Evolutionary conservation across 139 green algal genomes (phyloP), one percentile per base, ranked within the genome.

Genomic region (Auxenochlorella protothecoides): DNA sequence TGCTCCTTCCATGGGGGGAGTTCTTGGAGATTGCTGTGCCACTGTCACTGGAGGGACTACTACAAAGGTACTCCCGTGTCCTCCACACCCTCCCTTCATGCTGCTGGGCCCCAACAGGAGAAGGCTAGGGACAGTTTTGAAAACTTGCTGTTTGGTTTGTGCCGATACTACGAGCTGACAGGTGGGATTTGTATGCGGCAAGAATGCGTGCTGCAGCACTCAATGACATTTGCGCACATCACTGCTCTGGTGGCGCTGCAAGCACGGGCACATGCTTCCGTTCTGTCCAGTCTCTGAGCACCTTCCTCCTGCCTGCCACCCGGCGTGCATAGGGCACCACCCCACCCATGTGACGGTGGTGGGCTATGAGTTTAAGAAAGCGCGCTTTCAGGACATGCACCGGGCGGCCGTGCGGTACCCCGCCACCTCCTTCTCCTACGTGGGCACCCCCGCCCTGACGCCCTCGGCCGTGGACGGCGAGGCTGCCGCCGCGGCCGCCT

Each of bases 121-220:
- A 83, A 90, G 56, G 89, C 91, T 3, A 83, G 92, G 3, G 92
- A 97, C 84, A 91, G 80, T 63, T 92, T 96, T 74, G 92, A 97
- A 76, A 97, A 97, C 81, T 68, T 97, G 57, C 72, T 97, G 15
- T 97, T 97, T 81, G 85, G 80, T 57, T 74, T 97, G 3, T 97
- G 92, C 80, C 84, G 86, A 54, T 92, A 93, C 78, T 76, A 81
- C 61, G 80, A 93, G 71, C 76, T 92, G 11, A 88, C 86, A 10
- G 79, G 84, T n/a, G 8, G 5, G 51, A 62, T 15, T 62, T 0
- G 57, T 11, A 62, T 9, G 11, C 57, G 57, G 9, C 27, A 44
- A 44, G 27, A 44, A 44, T 44, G 27, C 27, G 27, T 44, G 27
- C 27, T 44, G 27, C 27, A 44, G 27, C 27, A 44, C 27, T 44